Conservation (phyloP, 495 filamentous ascomycete species). For the Hypoxylon fuscum region DNA sequence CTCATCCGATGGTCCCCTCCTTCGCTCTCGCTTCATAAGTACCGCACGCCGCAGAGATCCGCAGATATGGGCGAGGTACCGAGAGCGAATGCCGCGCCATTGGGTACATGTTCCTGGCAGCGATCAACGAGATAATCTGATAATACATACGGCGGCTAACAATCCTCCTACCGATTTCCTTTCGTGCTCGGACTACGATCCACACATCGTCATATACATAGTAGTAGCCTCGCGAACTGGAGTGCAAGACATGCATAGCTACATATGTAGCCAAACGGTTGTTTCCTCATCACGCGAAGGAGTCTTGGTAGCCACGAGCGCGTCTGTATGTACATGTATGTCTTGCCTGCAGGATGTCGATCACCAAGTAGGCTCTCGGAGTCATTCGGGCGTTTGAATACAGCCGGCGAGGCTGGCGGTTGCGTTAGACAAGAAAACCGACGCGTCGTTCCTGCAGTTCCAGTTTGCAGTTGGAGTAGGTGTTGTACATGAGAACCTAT, state of each 20-base stretch:
- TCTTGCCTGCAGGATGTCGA: constrained; percentile 27
- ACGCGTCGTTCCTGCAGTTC: constrained; percentile 9
- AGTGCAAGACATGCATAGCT: constrained; percentile 10
- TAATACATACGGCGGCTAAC: neutral
- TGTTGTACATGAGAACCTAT: neutral
- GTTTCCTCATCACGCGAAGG: constrained; percentile 18
- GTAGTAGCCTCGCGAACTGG: neutral
- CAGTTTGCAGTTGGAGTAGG: neutral
- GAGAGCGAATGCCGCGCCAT: constrained; percentile 13
- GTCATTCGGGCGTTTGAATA: constrained; percentile 3
- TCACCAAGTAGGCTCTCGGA: constrained; percentile 24
- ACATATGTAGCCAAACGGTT: neutral
- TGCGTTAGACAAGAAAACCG: constrained; percentile 4
- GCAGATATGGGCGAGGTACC: constrained; percentile 7
- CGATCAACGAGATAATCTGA: neutral
- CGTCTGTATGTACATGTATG: constrained; percentile 24
- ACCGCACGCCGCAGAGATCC: constrained; percentile 7
- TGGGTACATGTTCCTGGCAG: neutral
- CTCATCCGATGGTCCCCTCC: neutral
- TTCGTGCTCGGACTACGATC: constrained; percentile 3
- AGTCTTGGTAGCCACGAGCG: constrained; percentile 17
- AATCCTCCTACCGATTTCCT: neutral
- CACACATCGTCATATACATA: neutral
- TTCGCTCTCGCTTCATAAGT: too few species aligned
- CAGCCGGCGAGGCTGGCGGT: constrained; percentile 17